Evolutionary conservation across 2,329 filamentous ascomycete species (phyloP), one percentile per base, ranked within the genome.

Genomic region (Fusarium anthophilum): DNA sequence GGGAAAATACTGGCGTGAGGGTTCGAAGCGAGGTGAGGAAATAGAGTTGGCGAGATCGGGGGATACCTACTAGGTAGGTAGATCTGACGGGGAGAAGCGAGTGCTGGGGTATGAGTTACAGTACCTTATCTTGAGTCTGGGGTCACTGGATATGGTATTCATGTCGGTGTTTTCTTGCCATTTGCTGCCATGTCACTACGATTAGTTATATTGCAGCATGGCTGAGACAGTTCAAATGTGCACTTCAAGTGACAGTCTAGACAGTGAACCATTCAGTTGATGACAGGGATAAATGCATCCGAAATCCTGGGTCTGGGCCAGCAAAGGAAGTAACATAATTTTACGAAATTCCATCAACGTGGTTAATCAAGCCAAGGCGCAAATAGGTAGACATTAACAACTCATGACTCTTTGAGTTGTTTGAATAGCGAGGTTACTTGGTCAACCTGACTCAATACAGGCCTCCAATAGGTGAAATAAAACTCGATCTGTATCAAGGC

Each of bases 41-140:
- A 65, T 58, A 56, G 59, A 55, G 63, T 64, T 66, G 60, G 32
- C 9, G 51, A 64, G 51, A 58, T 53, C 45, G 50, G 30, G 43
- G 26, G 41, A 45, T 32, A 26, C n/a, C n/a, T n/a, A 14, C 7
- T 35, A 32, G 2, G 1, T 32, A 11, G 43, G 43, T 47, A 26
- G 53, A 64, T 64, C 53, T 44, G 45, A 28, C 60, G 44, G 39
- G 45, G 38, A n/a, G 43, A 58, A 58, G 43, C 56, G 56, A 61
- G 20, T 65, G 15, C 63, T 45, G 17, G 55, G 63, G 47, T 32
- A 26, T 35, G 30, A 50, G 35, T 2, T 47, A 24, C 28, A 35
- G 28, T 10, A 28, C 8, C 8, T 9, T 28, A 30, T 26, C 24
- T 30, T 0, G 4, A 28, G 24, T 28, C 13, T 15, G 14, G 8